Evolutionary conservation across 164 flowering plant genomes (phyloP).

Genomic region (Vitis labrusca): DNA sequence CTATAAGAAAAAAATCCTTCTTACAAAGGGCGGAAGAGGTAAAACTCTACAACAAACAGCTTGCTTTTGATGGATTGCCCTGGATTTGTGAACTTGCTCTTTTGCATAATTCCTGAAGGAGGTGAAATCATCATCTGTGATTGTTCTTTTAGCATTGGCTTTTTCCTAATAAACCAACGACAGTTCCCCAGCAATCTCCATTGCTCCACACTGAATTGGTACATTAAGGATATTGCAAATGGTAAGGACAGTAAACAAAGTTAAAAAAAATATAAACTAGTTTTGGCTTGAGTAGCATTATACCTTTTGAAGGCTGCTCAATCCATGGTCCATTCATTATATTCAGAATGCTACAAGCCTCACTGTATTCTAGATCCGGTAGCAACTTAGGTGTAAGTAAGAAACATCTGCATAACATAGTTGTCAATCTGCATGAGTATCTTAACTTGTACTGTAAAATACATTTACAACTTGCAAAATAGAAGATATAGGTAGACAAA

Average conservation of each 20-base stretch:
- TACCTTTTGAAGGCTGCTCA: constrained; percentile 72
- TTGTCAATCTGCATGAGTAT: too few relatives aligned
- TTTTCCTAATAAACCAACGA: constrained; percentile 25
- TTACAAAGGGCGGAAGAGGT: too few relatives aligned
- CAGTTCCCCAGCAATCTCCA: constrained; percentile 44
- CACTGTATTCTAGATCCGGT: constrained; percentile 76
- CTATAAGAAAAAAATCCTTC: too few relatives aligned
- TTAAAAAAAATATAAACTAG: neutral
- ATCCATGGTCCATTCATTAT: constrained; percentile 97
- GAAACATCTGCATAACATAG: constrained; percentile 65
- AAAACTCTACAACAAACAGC: too few relatives aligned
- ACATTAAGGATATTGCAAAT: constrained; percentile 5
- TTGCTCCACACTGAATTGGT: constrained; percentile 48
- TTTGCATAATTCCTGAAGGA: too few relatives aligned
- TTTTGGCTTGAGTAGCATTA: neutral
- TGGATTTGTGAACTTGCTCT: too few relatives aligned
- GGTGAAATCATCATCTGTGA: neutral
- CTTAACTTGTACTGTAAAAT: neutral
- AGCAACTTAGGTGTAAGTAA: constrained; percentile 87
- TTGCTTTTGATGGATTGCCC: too few relatives aligned
- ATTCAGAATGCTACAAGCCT: constrained; percentile 72
- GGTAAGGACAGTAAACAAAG: neutral
- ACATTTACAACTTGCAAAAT: too few relatives aligned
- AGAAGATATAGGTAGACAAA: too few relatives aligned
- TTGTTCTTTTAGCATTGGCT: constrained; percentile 21